These are phyloP conservation scores for Batrachochytrium dendrobatidis DNA, from an alignment of 371 early-diverging fungal species.

Conservation along the genomic window DNA sequence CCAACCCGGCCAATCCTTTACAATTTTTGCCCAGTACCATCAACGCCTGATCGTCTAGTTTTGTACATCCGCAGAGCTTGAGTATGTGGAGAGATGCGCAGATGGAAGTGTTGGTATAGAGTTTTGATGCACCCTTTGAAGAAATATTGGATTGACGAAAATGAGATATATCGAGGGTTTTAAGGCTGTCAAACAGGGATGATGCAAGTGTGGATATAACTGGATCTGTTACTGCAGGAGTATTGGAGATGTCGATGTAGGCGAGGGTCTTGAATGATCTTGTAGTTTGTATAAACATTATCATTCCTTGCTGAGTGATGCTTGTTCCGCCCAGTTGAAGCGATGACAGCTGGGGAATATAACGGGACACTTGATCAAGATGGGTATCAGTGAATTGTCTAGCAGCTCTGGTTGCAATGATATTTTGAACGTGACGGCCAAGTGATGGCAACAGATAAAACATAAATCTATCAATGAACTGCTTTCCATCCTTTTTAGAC, in stretches of 20 bases:
- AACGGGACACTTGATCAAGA: not conserved
- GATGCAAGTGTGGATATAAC: not conserved
- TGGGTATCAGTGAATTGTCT: not conserved
- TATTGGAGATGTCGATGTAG: not conserved
- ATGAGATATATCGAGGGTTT: not conserved
- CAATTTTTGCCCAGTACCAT: too few species aligned
- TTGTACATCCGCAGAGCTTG: too few species aligned
- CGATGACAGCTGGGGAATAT: not conserved
- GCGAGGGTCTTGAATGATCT: not conserved
- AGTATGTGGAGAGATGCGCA: too few species aligned
- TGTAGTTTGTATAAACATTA: not conserved
- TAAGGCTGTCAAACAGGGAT: not conserved
- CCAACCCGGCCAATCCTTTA: too few species aligned
- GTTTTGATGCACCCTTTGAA: too few species aligned
- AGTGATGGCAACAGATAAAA: not conserved
- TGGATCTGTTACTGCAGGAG: not conserved
- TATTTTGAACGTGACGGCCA: not conserved
- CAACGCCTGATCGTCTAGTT: too few species aligned
- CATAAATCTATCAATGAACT: not conserved
- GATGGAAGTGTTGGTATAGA: too few species aligned
- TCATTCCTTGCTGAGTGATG: not conserved
- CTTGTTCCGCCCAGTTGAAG: not conserved
- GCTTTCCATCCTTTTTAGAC: not conserved
- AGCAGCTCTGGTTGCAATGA: not conserved
- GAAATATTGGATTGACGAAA: too few species aligned